Evolutionary conservation across 306 rosid genomes (phyloP), one percentile per base, ranked within the genome.

Genomic region (Purshia tridentata): DNA sequence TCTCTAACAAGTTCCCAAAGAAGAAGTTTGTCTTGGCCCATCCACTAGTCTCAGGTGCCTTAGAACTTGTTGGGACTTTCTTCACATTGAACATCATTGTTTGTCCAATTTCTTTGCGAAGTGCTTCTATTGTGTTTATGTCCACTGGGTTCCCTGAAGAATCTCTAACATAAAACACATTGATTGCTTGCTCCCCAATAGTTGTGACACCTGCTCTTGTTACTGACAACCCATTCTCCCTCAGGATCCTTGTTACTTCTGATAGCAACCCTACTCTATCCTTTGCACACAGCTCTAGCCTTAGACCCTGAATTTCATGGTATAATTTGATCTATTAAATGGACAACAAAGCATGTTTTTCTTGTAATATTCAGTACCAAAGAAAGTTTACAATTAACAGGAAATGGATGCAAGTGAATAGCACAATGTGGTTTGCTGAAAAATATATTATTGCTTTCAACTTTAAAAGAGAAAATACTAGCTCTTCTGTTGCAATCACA

Each of bases 1-100:
- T 88, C 78, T 93, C 94, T 23, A 91, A 74, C 88, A 87, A 84
- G 88, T 88, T 86, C 2, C 96, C 92, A 68, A 91, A 89, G 89
- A 88, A 93, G 92, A 93, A 91, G 75, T 90, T 86, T 4, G 87
- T 86, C 78, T 89, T 93, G 37, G 87, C 85, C 97, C 94, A 85
- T 78, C 90, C 95, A 64, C 78, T 62, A 12, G 79, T 82, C 71
- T 83, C 96, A n/a, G 91, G 81, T 53, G 78, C 86, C 78, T 77
- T 85, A 70, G 88, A 76, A 78, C 67, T 80, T 49, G 72, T 72
- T 29, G 98, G 86, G 40, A 81, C 83, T 81, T 83, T 90, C 88
- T 90, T 89, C 72, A 90, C 97, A 45, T 82, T 83, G 9, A 90
- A 85, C 89, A 84, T 85, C 84, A 82, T 83, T 9, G 83, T 90